Conservation (phyloP, 768 basidiomycete species). For the Leccinum boreale region DNA sequence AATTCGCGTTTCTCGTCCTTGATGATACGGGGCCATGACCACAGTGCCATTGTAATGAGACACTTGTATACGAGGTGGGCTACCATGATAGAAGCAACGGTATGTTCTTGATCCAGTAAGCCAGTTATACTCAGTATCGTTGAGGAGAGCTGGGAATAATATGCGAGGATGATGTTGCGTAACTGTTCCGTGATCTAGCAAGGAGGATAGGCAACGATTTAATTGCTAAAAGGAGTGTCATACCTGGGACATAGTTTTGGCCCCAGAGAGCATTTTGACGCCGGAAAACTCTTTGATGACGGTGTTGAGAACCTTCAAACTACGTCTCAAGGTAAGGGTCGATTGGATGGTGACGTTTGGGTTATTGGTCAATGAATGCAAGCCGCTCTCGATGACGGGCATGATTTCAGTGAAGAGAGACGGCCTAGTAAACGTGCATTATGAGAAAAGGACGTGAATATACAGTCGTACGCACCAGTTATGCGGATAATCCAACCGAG, state of each 20-base stretch:
- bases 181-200: conserved; percentile 33
- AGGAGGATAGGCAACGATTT: background rate
- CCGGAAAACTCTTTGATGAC: conserved; percentile 68
- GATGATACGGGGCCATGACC: conserved; percentile 61
- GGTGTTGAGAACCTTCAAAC: conserved; percentile 60
- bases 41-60: conserved; percentile 63
- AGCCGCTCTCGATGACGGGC: conserved; percentile 48
- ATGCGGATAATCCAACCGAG: conserved; percentile 71
- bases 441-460: background rate
- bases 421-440: conserved; percentile 14
- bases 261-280: conserved; percentile 67
- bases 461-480: conserved; percentile 51
- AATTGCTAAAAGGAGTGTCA: conserved; percentile 9
- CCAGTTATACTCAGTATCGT: conserved; percentile 32
- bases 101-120: conserved; percentile 36
- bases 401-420: conserved; percentile 41
- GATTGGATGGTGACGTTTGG: conserved; percentile 40
- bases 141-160: conserved; percentile 54
- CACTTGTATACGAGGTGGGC: conserved; percentile 76
- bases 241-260: conserved; percentile 65
- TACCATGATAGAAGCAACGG: conserved; percentile 47
- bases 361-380: conserved; percentile 48
- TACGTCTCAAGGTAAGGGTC: conserved; percentile 52
- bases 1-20: conserved; percentile 43
- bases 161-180: conserved; percentile 51